Evolutionary conservation across 495 filamentous ascomycete species (phyloP), one percentile per base, ranked within the genome.

Genomic region (Aspergillus baeticus): DNA sequence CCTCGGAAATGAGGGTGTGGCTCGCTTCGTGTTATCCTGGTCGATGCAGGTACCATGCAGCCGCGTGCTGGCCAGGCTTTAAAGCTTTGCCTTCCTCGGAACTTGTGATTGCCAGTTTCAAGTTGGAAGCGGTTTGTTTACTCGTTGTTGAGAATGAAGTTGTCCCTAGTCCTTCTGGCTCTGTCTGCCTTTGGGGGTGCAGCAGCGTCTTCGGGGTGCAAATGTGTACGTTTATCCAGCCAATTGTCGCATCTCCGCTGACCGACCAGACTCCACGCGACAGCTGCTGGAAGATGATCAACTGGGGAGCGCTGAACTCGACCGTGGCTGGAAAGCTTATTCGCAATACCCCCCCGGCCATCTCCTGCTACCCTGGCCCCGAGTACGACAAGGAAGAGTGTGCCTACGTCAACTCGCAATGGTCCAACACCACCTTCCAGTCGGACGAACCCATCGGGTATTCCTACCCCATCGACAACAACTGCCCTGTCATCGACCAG

Each of bases 301-400:
- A 35, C 15, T 84, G 81, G 81, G 57, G 62, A 15, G 20, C 57
- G 0, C 59, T 84, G 26, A 83, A 81, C 58, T 42, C 18, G 0
- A 68, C 78, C 0, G 62, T 82, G 10, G 64, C 68, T 15, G 84
- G 84, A 37, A 71, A 76, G 53, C 69, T 88, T 33, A 69, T 84
- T 54, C 65, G 62, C 17, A 78, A 77, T 22, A 35, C 69, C 49
- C 81, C 85, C 45, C 72, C 81, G 15, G 84, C 75, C 58, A 74
- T 75, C 52, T 67, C 80, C 45, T 88, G 84, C 63, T 84, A 87
- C 64, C 63, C 67, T 6, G 70, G 67, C 20, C 37, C 56, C 1
- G 58, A 67, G 18, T 60, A 69, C 14, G 58, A 74, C 48, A 54
- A 59, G 17, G 46, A 46, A 29, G 35, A 47, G 18, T 76, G 73